These are phyloP conservation scores for Gnetum montanum DNA, from an alignment of 75 land plant genomes.

Conservation along the genomic window DNA sequence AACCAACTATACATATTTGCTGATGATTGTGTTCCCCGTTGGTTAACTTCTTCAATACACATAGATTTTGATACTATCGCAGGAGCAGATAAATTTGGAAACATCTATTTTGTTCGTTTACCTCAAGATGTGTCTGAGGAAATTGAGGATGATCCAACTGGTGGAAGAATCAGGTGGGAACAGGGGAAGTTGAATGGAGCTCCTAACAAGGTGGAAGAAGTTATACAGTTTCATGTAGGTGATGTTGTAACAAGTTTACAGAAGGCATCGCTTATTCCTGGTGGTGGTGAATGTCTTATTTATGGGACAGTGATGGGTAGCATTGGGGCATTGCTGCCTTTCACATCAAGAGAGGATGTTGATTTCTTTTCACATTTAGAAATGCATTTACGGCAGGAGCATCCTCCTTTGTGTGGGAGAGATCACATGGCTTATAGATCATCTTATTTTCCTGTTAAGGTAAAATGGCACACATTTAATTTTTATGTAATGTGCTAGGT, in stretches of 20 bases:
- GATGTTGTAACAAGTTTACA: conserved; percentile 84
- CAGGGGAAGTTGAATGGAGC: conserved; percentile 97
- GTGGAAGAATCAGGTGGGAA: conserved; percentile 99
- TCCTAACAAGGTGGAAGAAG: conserved; percentile 97
- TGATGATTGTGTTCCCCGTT: conserved; percentile 87
- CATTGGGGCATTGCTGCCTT: conserved; percentile 85
- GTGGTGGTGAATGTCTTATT: conserved; percentile 86
- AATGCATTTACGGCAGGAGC: conserved; percentile 98
- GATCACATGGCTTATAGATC: conserved; percentile 98
- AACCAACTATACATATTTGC: conserved; percentile 98
- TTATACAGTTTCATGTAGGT: conserved; percentile 96
- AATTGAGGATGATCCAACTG: conserved; percentile 99
- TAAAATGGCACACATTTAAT: no score
- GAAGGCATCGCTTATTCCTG: conserved; percentile 95
- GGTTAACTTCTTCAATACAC: conserved; percentile 92
- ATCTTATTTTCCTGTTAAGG: conserved; percentile 97
- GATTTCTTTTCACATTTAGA: conserved; percentile 98
- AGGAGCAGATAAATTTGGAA: conserved; percentile 97
- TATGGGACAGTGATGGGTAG: conserved; percentile 98
- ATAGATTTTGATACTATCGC: conserved; percentile 98
- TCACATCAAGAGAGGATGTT: conserved; percentile 91
- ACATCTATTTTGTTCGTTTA: conserved; percentile 83
- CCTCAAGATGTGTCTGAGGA: conserved; percentile 98
- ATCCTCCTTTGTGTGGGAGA: conserved; percentile 95
- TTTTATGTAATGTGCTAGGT: no score